These are phyloP conservation scores for Phytophthora quininea DNA, from an alignment of 352 stramenopile genomes.

Conservation along the genomic window DNA sequence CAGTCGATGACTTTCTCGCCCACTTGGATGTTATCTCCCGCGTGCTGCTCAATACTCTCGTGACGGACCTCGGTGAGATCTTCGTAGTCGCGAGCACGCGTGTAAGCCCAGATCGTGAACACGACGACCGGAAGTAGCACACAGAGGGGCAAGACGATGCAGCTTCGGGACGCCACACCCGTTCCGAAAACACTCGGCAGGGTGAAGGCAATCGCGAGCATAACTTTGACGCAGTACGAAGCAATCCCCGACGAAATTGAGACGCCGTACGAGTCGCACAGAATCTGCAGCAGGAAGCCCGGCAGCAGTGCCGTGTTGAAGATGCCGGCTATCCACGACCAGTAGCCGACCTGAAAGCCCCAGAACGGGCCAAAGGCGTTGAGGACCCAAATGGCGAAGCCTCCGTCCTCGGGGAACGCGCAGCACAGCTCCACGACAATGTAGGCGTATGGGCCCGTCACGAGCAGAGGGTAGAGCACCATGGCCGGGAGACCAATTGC, in stretches of 20 bases:
- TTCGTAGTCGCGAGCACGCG: conserved; percentile 63
- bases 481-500: conserved; percentile 54
- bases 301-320: conserved; percentile 67
- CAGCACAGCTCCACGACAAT: conserved; percentile 73
- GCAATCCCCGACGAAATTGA: conserved; percentile 24
- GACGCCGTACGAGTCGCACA: conserved; percentile 39
- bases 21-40: conserved; percentile 60
- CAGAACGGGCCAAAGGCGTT: conserved; percentile 75
- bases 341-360: conserved; percentile 80
- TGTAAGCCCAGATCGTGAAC: conserved; percentile 45
- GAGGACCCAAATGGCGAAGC: conserved; percentile 72
- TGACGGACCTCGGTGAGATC: conserved; percentile 90
- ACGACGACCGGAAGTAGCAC: conserved; percentile 87
- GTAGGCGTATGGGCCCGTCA: conserved; percentile 62
- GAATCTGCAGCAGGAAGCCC: conserved; percentile 38
- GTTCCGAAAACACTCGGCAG: conserved; percentile 44
- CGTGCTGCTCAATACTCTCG: conserved; percentile 19
- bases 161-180: conserved; percentile 24
- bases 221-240: conserved; percentile 39
- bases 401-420: conserved; percentile 77
- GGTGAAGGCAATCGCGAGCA: conserved; percentile 31
- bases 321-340: conserved; percentile 74
- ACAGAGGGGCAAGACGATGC: conserved; percentile 26
- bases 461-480: conserved; percentile 63
- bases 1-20: conserved; percentile 51